These are phyloP conservation scores for Pestalotiopsis sp. DNA, from an alignment of 2,329 filamentous ascomycete genomes.

Conservation along the genomic window DNA sequence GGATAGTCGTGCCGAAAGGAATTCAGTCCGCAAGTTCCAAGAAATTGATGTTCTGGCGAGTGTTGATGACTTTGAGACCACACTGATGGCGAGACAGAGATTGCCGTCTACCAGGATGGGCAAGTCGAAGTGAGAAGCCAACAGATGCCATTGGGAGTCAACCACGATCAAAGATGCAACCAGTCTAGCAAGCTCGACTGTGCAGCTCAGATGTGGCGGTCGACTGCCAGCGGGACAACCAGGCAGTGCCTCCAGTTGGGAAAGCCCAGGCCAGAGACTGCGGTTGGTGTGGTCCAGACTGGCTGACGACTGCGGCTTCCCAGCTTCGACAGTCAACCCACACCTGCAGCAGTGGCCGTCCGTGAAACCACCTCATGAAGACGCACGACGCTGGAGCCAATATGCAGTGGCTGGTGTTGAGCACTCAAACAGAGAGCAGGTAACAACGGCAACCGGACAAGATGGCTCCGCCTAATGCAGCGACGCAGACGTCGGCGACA, in stretches of 20 bases:
- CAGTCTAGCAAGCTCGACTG: constrained; percentile 4
- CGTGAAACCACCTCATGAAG: neutral
- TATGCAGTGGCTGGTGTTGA: neutral
- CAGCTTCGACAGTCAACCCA: neutral
- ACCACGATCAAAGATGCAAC: neutral
- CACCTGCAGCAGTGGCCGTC: neutral
- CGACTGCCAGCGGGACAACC: neutral
- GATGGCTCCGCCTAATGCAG: neutral
- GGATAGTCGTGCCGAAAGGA: constrained; percentile 9
- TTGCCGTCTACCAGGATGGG: neutral
- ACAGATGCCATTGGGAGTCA: neutral
- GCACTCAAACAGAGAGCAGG: neutral
- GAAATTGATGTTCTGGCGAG: constrained; percentile 17
- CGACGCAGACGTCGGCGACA: neutral
- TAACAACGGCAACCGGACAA: neutral
- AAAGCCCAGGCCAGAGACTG: neutral
- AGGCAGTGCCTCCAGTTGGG: neutral
- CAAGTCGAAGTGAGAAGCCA: neutral
- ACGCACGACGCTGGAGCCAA: neutral
- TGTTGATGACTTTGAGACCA: neutral
- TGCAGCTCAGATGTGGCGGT: neutral
- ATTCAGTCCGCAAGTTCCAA: constrained; percentile 12
- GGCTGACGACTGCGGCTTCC: neutral
- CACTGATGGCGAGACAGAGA: neutral
- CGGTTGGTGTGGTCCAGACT: neutral